Conservation (phyloP, 441 rosid species). For the Corymbia calophylla region DNA sequence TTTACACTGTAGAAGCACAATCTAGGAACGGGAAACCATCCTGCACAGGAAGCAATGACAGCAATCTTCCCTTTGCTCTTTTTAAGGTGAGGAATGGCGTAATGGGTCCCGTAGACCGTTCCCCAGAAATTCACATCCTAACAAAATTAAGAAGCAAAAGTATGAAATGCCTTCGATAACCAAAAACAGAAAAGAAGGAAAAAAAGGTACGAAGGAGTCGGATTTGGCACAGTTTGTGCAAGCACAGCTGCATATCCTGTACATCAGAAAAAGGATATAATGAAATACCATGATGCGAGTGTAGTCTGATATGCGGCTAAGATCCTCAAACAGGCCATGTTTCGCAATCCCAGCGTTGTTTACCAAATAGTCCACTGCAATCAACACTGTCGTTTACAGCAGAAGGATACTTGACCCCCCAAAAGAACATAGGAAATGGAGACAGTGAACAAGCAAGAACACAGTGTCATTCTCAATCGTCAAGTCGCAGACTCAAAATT, state of each 20-base stretch:
- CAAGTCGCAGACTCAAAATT: neutral
- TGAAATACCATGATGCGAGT: constrained; percentile 19
- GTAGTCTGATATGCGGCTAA: constrained; percentile 18
- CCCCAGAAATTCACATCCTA: constrained; percentile 65
- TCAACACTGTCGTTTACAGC: neutral
- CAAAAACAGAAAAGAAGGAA: neutral
- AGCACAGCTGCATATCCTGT: neutral
- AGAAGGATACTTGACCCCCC: neutral
- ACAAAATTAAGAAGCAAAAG: neutral
- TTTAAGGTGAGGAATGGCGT: constrained; percentile 40
- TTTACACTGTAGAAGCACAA: constrained; percentile 37
- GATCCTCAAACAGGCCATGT: constrained; percentile 29
- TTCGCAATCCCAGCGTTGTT: constrained; percentile 33
- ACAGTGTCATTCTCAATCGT: neutral
- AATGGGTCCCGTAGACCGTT: constrained; percentile 33
- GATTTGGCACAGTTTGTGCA: neutral
- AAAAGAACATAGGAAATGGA: neutral
- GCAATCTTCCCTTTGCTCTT: constrained; percentile 37
- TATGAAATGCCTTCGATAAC: neutral
- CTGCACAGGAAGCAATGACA: constrained; percentile 38
- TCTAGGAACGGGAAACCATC: constrained; percentile 38
- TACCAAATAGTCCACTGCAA: constrained; percentile 44
- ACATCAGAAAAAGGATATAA: neutral
- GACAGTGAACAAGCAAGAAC: neutral
- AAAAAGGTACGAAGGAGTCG: neutral